Evolutionary conservation across 257 asterid species (phyloP), one percentile per base, ranked within the genome.

Genomic region (Scutellaria minor): DNA sequence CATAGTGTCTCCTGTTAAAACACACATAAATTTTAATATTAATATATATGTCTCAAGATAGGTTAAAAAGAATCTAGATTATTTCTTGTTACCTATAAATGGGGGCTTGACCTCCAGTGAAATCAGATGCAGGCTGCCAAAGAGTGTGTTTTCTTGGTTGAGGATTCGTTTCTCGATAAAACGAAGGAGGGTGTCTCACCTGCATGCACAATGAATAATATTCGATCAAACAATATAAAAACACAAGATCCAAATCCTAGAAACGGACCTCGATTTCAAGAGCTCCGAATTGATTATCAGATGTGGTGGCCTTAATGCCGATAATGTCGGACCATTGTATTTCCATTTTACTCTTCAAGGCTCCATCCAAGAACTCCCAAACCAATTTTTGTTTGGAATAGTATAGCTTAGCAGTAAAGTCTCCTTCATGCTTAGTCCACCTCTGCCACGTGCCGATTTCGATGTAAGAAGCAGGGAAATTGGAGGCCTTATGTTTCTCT

Each of bases 91-190:
- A 89, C 97, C 96, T 86, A 72, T 74, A 82, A n/a, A 46, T 65
- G 13, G 81, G 80, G 74, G 97, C 98, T 76, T 87, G 88, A 5
- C 95, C 93, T 20, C 90, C 83, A 0, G 98, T 92, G 40, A 92
- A 92, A 78, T 92, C 98, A 12, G 74, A 2, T 0, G 90, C 39
- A 35, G 74, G 83, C 9, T 82, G 79, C 98, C 98, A 92, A 2
- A 83, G 77, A 0, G 97, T 90, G 31, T 92, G 98, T 68, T 86
- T 92, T 31, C 91, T 72, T 0, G 98, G 97, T 13, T 87, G 90
- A 31, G 98, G 95, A 41, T 80, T 63, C 5, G 62, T 72, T 78
- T 92, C 97, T 37, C 78, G 83, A 57, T 45, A 83, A 79, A 82
- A 90, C 60, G 50, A 18, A 2, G 98, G 98, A 9, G 91, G 83